These are phyloP conservation scores for Aurantiochytrium sp. DNA, from an alignment of 108 stramenopile species.

Conservation along the genomic window DNA sequence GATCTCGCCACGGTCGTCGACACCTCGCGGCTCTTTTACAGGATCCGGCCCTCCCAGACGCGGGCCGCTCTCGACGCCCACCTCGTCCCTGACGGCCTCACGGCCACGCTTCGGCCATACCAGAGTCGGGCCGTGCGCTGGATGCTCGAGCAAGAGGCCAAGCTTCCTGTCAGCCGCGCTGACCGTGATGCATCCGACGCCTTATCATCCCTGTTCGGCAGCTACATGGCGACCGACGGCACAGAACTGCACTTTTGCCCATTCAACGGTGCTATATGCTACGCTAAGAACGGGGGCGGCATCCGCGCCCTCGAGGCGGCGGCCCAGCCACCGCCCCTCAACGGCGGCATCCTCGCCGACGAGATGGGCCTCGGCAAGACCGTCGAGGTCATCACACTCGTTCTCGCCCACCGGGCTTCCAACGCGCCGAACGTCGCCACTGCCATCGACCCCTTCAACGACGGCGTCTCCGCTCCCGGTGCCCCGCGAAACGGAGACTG, in stretches of 20 bases:
- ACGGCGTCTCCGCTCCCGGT: too few species aligned
- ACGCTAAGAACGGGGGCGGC: too few species aligned
- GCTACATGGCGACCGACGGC: neutral
- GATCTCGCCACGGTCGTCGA: neutral
- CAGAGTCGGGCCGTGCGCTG: neutral
- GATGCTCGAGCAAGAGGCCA: constrained; percentile 19
- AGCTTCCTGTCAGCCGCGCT: neutral
- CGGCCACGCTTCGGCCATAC: neutral
- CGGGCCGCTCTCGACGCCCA: neutral
- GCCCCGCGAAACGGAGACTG: neutral
- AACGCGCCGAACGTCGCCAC: neutral
- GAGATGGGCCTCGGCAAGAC: constrained; percentile 49
- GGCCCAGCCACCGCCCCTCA: too few species aligned
- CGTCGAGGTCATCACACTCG: constrained; percentile 16
- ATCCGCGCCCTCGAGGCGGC: too few species aligned
- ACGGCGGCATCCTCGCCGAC: constrained; percentile 37
- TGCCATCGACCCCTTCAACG: neutral
- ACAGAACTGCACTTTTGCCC: neutral
- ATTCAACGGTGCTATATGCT: neutral
- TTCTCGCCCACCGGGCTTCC: neutral
- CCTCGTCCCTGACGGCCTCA: neutral
- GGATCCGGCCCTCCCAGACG: neutral
- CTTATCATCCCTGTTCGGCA: neutral
- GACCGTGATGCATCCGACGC: too few species aligned
- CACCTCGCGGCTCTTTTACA: neutral